Conservation (phyloP, 2,329 filamentous ascomycete genomes). For the Colletotrichum echinochloae region DNA sequence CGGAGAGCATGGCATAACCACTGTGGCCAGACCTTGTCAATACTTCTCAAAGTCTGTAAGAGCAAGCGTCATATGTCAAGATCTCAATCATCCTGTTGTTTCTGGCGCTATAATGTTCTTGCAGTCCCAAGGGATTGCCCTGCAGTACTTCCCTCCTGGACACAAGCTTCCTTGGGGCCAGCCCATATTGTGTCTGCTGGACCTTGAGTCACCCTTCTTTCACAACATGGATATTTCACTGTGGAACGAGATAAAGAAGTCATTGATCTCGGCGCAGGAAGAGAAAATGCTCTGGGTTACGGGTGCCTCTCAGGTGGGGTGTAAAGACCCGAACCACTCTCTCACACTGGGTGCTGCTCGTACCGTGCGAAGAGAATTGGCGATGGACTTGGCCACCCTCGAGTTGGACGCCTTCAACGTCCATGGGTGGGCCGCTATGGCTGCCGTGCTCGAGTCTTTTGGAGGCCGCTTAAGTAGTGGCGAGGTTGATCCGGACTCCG, state of each 20-base stretch:
- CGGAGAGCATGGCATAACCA: constrained; percentile 12
- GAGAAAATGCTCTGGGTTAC: constrained; percentile 50
- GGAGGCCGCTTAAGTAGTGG: neutral
- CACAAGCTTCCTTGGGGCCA: constrained; percentile 21
- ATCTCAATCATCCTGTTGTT: neutral
- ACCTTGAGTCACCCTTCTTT: constrained; percentile 30
- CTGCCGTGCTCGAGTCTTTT: neutral
- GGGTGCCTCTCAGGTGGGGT: constrained; percentile 44
- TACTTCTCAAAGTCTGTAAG: neutral
- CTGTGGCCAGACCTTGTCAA: constrained; percentile 3
- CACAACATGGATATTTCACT: neutral
- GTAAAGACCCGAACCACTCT: constrained; percentile 46
- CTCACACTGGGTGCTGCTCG: constrained; percentile 47
- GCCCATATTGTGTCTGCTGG: constrained; percentile 21
- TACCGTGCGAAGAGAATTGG: constrained; percentile 47
- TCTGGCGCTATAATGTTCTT: neutral
- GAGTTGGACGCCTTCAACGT: constrained; percentile 45
- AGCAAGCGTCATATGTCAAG: constrained; percentile 22
- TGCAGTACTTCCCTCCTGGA: constrained; percentile 7
- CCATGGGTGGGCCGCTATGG: constrained; percentile 9
- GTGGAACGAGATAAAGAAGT: constrained; percentile 21
- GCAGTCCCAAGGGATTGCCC: neutral
- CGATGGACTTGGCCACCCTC: constrained; percentile 46
- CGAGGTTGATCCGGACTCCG: constrained; percentile 45
- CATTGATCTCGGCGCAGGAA: constrained; percentile 21